Conservation (phyloP, 805 yeast genomes). For the Candida maesae region DNA sequence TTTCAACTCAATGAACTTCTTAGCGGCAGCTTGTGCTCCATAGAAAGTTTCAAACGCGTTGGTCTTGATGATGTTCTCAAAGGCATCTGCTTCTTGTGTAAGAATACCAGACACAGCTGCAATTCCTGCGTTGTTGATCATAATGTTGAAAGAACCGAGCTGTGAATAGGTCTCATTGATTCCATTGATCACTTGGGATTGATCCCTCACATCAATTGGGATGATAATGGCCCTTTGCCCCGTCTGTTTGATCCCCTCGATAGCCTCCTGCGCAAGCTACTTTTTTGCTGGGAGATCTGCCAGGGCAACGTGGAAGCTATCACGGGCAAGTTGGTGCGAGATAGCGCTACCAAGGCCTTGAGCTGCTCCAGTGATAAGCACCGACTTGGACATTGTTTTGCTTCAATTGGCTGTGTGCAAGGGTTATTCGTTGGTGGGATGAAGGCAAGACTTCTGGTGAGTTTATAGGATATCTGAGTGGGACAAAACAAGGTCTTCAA, state of each 20-base stretch:
- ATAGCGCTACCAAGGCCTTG: conserved; percentile 88
- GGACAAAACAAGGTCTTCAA: too few relatives aligned
- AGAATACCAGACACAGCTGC: conserved; percentile 26
- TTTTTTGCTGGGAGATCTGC: conserved; percentile 26
- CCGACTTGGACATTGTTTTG: conserved; percentile 35
- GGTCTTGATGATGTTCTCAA: conserved; percentile 22
- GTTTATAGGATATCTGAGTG: too few relatives aligned
- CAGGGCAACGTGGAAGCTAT: conserved; percentile 52
- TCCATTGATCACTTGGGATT: conserved; percentile 25
- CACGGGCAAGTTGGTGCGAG: conserved; percentile 70
- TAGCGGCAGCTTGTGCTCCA: conserved; percentile 34
- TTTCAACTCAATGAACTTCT: conserved; percentile 25
- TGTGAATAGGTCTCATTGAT: conserved; percentile 28
- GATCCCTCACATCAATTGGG: too few relatives aligned
- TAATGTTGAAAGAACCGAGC: conserved; percentile 33
- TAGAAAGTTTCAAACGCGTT: conserved; percentile 32
- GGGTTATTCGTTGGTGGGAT: too few relatives aligned
- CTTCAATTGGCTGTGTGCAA: too few relatives aligned
- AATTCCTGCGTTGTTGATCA: conserved; percentile 37
- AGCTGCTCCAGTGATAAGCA: conserved; percentile 88
- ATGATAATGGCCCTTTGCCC: too few relatives aligned
- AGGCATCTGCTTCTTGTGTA: conserved; percentile 29
- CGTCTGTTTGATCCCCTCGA: too few relatives aligned
- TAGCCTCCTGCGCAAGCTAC: too few relatives aligned
- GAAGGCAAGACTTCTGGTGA: too few relatives aligned